These are phyloP conservation scores for Hemileccinum rubropunctum DNA, from an alignment of 768 basidiomycete genomes.

Conservation along the genomic window DNA sequence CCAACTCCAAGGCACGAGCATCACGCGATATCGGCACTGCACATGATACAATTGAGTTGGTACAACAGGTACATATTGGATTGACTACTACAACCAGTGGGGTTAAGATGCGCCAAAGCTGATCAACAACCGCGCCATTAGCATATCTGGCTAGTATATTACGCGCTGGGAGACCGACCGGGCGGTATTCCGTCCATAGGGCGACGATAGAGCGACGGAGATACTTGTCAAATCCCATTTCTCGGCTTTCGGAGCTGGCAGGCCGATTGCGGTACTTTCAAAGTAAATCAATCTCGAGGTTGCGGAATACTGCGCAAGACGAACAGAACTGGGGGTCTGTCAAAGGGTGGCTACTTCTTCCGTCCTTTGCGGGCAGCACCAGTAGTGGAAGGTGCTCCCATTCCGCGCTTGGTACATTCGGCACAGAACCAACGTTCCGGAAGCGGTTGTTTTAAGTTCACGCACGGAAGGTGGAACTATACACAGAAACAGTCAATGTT, in stretches of 20 bases:
- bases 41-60: constrained; percentile 1
- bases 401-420: constrained; percentile 44
- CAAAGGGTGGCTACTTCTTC: constrained; percentile 33
- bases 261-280: background rate
- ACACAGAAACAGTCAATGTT: constrained; percentile 11
- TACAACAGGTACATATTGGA: background rate
- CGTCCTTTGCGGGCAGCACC: constrained; percentile 38
- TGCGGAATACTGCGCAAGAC: background rate
- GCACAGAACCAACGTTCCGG: constrained; percentile 61
- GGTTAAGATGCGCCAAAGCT: background rate
- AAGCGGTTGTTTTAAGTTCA: constrained; percentile 52
- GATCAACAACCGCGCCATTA: constrained; percentile 2
- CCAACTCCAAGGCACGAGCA: background rate
- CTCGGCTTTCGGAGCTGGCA: background rate
- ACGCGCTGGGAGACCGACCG: background rate
- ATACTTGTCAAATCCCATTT: background rate
- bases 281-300: background rate
- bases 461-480: constrained; percentile 64
- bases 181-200: background rate
- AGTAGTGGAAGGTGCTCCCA: constrained; percentile 29
- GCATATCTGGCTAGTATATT: background rate
- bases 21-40: constrained; percentile 5
- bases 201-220: no score
- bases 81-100: constrained; percentile 7
- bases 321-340: background rate